Base-by-base conservation (phyloP, 345 rosid genomes). In the Lagerstroemia speciosa region DNA sequence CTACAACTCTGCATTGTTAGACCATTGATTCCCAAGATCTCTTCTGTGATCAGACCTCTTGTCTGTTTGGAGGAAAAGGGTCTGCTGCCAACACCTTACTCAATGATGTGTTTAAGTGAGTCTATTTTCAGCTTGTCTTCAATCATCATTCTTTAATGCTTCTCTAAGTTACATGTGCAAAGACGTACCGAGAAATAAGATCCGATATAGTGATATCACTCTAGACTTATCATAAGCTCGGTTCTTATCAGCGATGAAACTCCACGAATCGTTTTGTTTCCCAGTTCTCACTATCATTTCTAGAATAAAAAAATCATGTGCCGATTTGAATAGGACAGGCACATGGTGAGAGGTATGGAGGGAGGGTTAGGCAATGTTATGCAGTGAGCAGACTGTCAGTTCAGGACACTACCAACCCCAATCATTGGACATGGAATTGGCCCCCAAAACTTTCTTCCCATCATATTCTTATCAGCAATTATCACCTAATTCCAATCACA, bases 281-380 rank as follows among this genome's bases (percentile, higher is more conserved):
- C n/a, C n/a, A n/a, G n/a, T n/a, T n/a, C n/a, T n/a, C n/a, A n/a
- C n/a, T n/a, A n/a, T n/a, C n/a, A n/a, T n/a, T n/a, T n/a, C n/a
- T n/a, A n/a, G n/a, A n/a, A n/a, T n/a, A n/a, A n/a, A n/a, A n/a
- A n/a, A n/a, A n/a, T n/a, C n/a, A n/a, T n/a, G n/a, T 45, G 40
- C 34, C 29, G 16, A 67, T 37, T 65, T 69, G 45, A 64, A 69
- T 57, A 40, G 1, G 75, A 27, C n/a, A n/a, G 64, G 75, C 77
- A 75, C 76, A 73, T 77, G 85, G 81, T 2, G 82, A 1, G 67
- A 61, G 80, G 38, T n/a, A 74, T 70, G 85, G 77, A 12, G 38
- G 38, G n/a, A n/a, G 8, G 38, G 38, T 43, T 12, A 72, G 69
- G 67, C 67, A 72, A 46, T 10, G 68, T 14, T 53, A 62, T 50